Conservation (phyloP, 495 filamentous ascomycete species). For the Ascobolus immersus region DNA sequence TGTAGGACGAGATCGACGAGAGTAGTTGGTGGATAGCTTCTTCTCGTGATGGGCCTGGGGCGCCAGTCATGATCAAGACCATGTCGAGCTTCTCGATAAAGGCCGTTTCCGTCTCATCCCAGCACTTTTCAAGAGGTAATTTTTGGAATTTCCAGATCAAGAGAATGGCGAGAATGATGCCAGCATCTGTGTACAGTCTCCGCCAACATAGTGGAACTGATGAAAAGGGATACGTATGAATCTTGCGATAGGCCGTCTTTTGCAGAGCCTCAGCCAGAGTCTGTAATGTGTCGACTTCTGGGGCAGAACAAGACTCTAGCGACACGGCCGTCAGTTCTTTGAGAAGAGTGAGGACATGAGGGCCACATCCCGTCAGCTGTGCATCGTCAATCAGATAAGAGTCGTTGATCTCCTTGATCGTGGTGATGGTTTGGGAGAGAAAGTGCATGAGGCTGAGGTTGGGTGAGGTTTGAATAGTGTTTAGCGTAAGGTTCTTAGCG, state of each 20-base stretch:
- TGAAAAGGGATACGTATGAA: slow-evolving; percentile 52
- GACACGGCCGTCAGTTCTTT: slow-evolving; percentile 2
- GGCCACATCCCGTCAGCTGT: slow-evolving; percentile 4
- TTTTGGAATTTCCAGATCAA: slow-evolving; percentile 8
- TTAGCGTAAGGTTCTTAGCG: no score
- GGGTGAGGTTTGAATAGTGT: no score
- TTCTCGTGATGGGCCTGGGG: slow-evolving; percentile 24
- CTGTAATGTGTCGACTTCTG: no score
- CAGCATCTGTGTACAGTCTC: slow-evolving; percentile 52
- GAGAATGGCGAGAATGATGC: slow-evolving; percentile 33
- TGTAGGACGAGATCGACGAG: background rate
- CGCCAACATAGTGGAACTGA: slow-evolving; percentile 53
- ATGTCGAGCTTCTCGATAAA: slow-evolving; percentile 48
- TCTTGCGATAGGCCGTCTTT: slow-evolving; percentile 29
- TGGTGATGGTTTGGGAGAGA: no score
- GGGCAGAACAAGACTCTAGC: no score
- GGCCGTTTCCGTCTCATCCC: slow-evolving; percentile 4
- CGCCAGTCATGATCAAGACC: slow-evolving; percentile 60
- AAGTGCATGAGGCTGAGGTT: no score
- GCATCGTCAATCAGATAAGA: slow-evolving; percentile 1
- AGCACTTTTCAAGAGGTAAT: slow-evolving; percentile 1
- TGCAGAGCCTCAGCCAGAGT: no score
- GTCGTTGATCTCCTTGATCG: no score
- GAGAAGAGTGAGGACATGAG: slow-evolving; percentile 5
- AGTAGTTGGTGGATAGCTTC: slow-evolving; percentile 32